Conservation (phyloP, 371 early-diverging fungal species). For the Syncephalastrum monosporum region DNA sequence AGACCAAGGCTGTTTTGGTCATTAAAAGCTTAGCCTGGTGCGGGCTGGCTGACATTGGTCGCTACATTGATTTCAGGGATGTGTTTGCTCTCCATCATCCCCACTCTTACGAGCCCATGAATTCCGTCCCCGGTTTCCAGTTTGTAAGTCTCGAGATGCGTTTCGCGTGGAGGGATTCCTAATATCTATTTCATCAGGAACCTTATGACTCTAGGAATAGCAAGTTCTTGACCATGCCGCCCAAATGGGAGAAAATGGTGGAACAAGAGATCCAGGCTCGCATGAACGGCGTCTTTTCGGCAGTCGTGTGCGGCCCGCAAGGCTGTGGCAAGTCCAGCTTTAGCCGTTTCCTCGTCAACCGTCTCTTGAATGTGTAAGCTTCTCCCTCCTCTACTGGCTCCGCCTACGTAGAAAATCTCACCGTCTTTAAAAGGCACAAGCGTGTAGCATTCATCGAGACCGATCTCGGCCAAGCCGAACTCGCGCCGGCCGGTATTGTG, state of each 20-base stretch:
- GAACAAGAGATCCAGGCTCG: no score
- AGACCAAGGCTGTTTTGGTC: conserved; percentile 36
- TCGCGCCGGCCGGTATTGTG: conserved; percentile 70
- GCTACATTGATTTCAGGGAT: conserved; percentile 38
- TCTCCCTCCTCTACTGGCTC: no score
- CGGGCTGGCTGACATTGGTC: conserved; percentile 43
- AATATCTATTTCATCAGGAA: neutral
- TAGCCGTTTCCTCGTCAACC: conserved; percentile 63
- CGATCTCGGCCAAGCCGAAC: conserved; percentile 83
- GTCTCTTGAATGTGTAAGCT: conserved; percentile 60
- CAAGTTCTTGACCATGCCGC: conserved; percentile 23
- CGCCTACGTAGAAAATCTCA: no score
- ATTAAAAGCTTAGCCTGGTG: conserved; percentile 35
- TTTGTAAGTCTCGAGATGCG: conserved; percentile 17
- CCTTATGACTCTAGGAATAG: conserved; percentile 17
- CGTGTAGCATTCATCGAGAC: conserved; percentile 76
- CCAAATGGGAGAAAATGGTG: no score
- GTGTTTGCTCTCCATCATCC: conserved; percentile 19
- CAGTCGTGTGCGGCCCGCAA: conserved; percentile 66
- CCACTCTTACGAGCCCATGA: conserved; percentile 3
- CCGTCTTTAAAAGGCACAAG: conserved; percentile 20
- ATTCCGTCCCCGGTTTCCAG: conserved; percentile 25
- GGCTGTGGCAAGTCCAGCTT: conserved; percentile 83
- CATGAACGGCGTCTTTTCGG: neutral
- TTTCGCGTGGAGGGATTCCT: neutral